Conservation (phyloP, 768 basidiomycete species). For the Hirschioporus abietinus region DNA sequence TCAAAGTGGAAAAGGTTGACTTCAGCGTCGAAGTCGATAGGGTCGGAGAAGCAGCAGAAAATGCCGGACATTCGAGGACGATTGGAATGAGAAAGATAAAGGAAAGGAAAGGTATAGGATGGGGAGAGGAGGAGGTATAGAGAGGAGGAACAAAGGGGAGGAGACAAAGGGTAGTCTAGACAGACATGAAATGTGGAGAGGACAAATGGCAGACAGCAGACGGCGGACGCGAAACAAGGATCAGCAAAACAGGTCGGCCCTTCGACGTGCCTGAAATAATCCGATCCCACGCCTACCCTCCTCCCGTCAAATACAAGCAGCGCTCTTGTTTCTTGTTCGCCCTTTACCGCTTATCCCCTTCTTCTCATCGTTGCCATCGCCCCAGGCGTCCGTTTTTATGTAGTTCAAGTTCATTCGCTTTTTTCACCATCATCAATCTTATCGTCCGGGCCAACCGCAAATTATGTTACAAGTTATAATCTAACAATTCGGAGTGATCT, state of each 20-base stretch:
- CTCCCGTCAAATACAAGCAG: background rate
- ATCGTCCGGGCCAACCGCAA: too few relatives aligned
- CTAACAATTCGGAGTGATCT: too few relatives aligned
- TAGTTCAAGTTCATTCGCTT: too few relatives aligned
- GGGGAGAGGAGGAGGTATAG: background rate
- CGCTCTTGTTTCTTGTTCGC: background rate
- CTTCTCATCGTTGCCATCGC: background rate
- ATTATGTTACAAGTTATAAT: too few relatives aligned
- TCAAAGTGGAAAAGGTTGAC: conserved; percentile 95
- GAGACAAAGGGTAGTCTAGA: background rate
- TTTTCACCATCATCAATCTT: too few relatives aligned
- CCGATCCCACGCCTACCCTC: background rate
- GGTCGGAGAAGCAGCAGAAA: conserved; percentile 51
- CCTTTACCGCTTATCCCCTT: background rate
- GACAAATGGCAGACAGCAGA: conserved; percentile 1
- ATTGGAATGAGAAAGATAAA: background rate
- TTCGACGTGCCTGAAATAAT: background rate
- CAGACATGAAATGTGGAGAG: background rate
- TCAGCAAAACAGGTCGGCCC: background rate
- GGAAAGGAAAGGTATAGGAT: background rate
- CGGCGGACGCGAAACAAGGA: background rate
- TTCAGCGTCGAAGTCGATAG: conserved; percentile 81
- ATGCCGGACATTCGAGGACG: conserved; percentile 1
- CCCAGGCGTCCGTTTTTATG: background rate
- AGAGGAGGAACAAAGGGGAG: background rate